These are phyloP conservation scores for Neofusicoccum kwambonambiense DNA, from an alignment of 2,329 filamentous ascomycete genomes.

Conservation along the genomic window DNA sequence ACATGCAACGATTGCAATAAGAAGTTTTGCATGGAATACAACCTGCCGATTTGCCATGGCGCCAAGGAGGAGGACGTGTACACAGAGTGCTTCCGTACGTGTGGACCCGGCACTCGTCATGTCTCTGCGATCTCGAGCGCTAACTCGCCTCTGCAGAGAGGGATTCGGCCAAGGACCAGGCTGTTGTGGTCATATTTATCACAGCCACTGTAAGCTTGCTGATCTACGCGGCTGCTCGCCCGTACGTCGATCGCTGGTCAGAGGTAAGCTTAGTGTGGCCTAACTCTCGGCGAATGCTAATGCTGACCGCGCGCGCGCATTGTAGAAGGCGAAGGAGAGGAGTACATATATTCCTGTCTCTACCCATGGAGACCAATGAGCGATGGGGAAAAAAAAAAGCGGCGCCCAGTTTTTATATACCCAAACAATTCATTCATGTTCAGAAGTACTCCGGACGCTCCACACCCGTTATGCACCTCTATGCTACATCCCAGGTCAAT, in stretches of 20 bases:
- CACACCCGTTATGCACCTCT: constrained; percentile 18
- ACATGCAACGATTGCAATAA: constrained; percentile 68
- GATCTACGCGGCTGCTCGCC: constrained; percentile 59
- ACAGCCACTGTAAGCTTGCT: constrained; percentile 61
- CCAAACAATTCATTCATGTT: constrained; percentile 12
- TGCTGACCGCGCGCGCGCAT: constrained; percentile 1
- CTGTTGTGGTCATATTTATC: constrained; percentile 66
- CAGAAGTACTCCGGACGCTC: constrained; percentile 18
- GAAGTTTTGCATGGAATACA: constrained; percentile 63
- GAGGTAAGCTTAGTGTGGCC: constrained; percentile 41
- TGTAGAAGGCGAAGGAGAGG: constrained; percentile 48
- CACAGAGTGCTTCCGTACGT: constrained; percentile 64
- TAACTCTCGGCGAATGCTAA: not conserved
- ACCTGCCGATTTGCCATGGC: constrained; percentile 59
- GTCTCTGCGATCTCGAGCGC: not conserved
- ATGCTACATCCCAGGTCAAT: constrained; percentile 10
- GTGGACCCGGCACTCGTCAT: not conserved
- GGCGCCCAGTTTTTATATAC: constrained; percentile 11
- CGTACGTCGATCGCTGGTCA: constrained; percentile 58
- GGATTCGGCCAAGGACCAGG: constrained; percentile 66
- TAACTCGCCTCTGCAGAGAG: constrained; percentile 47
- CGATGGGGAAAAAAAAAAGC: not conserved
- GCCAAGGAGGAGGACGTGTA: constrained; percentile 64
- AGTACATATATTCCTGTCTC: constrained; percentile 54
- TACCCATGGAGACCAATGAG: constrained; percentile 32